Conservation (phyloP, 768 basidiomycete species). For the Psilocybe cyanescens region DNA sequence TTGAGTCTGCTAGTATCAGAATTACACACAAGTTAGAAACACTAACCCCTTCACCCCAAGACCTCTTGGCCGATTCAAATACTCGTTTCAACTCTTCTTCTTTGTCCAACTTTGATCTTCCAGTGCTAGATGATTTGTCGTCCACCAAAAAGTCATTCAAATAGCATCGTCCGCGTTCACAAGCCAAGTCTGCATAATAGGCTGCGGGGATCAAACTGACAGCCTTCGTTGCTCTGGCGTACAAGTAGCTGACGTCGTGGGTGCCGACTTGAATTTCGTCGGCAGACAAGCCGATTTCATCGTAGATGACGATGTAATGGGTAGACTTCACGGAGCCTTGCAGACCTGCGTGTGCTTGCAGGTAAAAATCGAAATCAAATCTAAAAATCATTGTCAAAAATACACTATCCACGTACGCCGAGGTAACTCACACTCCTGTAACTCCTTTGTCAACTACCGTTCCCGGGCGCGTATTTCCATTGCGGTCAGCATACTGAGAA, state of each 20-base stretch:
- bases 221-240: conserved; percentile 82
- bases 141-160: conserved; percentile 72
- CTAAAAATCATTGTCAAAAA: conserved; percentile 31
- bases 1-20: conserved; percentile 6
- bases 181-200: conserved; percentile 83
- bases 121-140: conserved; percentile 44
- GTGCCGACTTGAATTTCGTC: conserved; percentile 78
- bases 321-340: conserved; percentile 75
- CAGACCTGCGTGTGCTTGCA: conserved; percentile 76
- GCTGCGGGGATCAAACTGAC: conserved; percentile 83
- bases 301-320: conserved; percentile 81
- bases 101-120: conserved; percentile 32
- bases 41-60: conserved; percentile 61
- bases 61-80: conserved; percentile 44
- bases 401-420: not conserved
- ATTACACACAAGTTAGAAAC: not conserved
- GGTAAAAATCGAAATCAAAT: conserved; percentile 69
- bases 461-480: conserved; percentile 80
- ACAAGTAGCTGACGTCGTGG: conserved; percentile 71
- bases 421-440: conserved; percentile 58
- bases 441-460: conserved; percentile 83
- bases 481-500: conserved; percentile 52
- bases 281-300: conserved; percentile 70
- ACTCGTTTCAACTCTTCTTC: conserved; percentile 44
- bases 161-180: conserved; percentile 79